These are phyloP conservation scores for Verticillium longisporum DNA, from an alignment of 2,329 filamentous ascomycete genomes.

Conservation along the genomic window DNA sequence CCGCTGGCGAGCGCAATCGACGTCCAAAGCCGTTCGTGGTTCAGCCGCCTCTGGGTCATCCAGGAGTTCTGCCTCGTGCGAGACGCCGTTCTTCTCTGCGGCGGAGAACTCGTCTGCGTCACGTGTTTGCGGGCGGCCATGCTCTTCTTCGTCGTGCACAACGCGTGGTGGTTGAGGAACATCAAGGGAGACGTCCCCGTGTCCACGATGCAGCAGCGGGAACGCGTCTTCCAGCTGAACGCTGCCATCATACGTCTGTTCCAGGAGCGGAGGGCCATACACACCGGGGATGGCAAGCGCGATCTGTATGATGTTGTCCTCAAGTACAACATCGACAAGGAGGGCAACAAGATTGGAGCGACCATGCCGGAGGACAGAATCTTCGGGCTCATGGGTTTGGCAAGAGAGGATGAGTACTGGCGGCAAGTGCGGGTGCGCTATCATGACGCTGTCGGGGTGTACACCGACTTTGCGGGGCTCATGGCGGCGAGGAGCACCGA, in stretches of 20 bases:
- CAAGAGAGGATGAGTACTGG: slow-evolving; percentile 13
- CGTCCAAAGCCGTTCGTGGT: slow-evolving; percentile 21
- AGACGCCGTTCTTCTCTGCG: slow-evolving; percentile 9
- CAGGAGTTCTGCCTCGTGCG: slow-evolving; percentile 20
- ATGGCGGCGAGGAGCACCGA: slow-evolving; percentile 17
- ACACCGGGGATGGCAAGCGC: slow-evolving; percentile 6
- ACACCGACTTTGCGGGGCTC: slow-evolving; percentile 14
- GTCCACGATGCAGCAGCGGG: slow-evolving; percentile 10
- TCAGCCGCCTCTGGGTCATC: slow-evolving; percentile 25
- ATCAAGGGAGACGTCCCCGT: slow-evolving; percentile 4
- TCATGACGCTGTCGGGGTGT: slow-evolving; percentile 6
- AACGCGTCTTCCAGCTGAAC: slow-evolving; percentile 14
- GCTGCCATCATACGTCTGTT: slow-evolving; percentile 16
- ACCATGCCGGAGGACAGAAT: slow-evolving; percentile 21
- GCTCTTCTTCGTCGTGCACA: slow-evolving; percentile 23
- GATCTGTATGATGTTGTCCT: slow-evolving; percentile 14
- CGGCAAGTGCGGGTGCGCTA: slow-evolving; percentile 8
- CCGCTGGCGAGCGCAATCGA: slow-evolving; percentile 18
- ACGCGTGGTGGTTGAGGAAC: slow-evolving; percentile 17
- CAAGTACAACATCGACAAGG: slow-evolving; percentile 20
- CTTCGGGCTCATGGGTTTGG: slow-evolving; percentile 23
- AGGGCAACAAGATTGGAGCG: slow-evolving; percentile 16
- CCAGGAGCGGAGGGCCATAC: slow-evolving; percentile 22
- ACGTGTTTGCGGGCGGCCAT: slow-evolving; percentile 10
- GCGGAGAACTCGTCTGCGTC: slow-evolving; percentile 7